Base-by-base conservation (phyloP, 371 early-diverging fungal genomes). In the Apophysomyces ossiformis region DNA sequence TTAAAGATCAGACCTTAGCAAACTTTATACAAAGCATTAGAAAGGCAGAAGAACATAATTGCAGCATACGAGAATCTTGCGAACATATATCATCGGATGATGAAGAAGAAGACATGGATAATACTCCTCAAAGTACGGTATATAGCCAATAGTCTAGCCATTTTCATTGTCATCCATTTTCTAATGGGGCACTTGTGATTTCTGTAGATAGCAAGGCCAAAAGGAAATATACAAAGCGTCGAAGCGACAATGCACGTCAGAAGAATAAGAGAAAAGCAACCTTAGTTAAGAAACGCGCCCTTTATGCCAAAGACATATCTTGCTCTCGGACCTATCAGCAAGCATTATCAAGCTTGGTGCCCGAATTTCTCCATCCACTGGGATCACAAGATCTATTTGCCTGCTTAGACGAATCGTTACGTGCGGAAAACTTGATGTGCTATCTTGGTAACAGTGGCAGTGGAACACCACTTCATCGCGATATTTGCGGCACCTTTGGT, bases 401-500 rank as follows among this genome's bases (percentile, higher is more conserved):
- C 1, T 60, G 60, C 13, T 39, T 75, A n/a, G 77, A 77, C 7
- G 12, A 58, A 13, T 41, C 58, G 2, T 60, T 77, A 32, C 63
- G 68, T 6, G 74, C 81, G 1, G 74, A 70, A 61, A 73, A 75
- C 16, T 58, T 77, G n/a, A 77, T 80, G 81, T 73, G 73, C 21
- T 80, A 80, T 47, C 26, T 77, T 1, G 81, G 77, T 9, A 70
- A 71, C 37, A 56, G 54, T 6, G 44, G 58, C 0, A 75, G 77
- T 0, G 77, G 81, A 7, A 79, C 79, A 36, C 70, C 79, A 2
- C 47, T 75, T 6, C 77, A 80, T 62, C 67, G 70, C 11, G 81
- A 80, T 44, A 59, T 80, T 3, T 77, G 76, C 56, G 77, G 70
- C 12, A 75, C 81, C 1, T 64, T 77, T 66, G 81, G 81, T 2